These are phyloP conservation scores for Eucalyptus sp. DNA, from an alignment of 345 rosid species.

Conservation along the genomic window DNA sequence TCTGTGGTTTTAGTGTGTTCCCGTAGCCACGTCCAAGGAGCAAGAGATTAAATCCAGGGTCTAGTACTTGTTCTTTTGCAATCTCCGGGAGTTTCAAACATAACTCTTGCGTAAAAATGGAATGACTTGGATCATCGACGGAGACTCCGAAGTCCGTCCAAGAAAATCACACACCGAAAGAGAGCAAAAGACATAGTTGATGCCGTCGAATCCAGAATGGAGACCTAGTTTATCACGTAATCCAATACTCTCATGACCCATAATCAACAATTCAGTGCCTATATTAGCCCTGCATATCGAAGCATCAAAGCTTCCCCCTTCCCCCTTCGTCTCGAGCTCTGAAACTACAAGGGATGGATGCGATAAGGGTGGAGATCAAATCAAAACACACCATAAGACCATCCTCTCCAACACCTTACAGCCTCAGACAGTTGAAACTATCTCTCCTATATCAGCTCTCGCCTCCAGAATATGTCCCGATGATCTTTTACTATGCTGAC, in stretches of 20 bases:
- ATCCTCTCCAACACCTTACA: constrained; percentile 10
- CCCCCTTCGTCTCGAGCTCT: neutral
- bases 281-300: neutral
- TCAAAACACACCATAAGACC: constrained; percentile 14
- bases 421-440: constrained; percentile 6
- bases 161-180: neutral
- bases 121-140: neutral
- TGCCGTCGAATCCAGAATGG: neutral
- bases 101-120: neutral
- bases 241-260: neutral
- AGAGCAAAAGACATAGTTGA: neutral
- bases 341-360: neutral
- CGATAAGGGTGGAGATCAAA: neutral
- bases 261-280: neutral
- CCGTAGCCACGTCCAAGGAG: neutral
- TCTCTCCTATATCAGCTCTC: constrained; percentile 11
- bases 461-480: neutral
- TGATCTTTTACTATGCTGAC: constrained; percentile 2
- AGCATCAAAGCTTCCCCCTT: neutral
- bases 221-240: neutral
- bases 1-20: neutral
- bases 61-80: neutral
- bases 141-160: neutral
- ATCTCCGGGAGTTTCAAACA: neutral
- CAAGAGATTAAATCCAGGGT: neutral